Conservation (phyloP, 2,329 filamentous ascomycete species). For the Colletotrichum liriopes region DNA sequence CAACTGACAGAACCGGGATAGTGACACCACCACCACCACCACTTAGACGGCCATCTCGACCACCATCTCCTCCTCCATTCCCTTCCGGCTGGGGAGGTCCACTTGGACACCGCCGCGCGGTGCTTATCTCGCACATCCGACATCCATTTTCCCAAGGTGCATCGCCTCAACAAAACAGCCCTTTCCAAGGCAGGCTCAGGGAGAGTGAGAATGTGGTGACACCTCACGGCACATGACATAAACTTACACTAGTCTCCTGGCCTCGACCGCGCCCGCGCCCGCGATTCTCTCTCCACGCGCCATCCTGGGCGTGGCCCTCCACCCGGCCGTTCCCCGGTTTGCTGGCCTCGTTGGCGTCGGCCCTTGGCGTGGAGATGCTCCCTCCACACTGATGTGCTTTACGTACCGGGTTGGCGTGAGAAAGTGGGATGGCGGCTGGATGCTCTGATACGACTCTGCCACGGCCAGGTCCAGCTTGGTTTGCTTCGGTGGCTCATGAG, state of each 20-base stretch:
- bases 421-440: slow-evolving; percentile 4
- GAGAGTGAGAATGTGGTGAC: slow-evolving; percentile 36
- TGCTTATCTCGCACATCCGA: slow-evolving; percentile 36
- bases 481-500: slow-evolving; percentile 12
- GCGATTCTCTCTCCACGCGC: slow-evolving; percentile 36
- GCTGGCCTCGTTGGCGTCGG: slow-evolving; percentile 31
- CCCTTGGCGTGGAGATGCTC: slow-evolving; percentile 37
- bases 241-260: slow-evolving; percentile 30
- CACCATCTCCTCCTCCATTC: slow-evolving; percentile 3
- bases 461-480: background rate
- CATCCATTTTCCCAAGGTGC: slow-evolving; percentile 5
- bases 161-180: slow-evolving; percentile 36
- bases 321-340: slow-evolving; percentile 38
- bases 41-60: slow-evolving; percentile 6
- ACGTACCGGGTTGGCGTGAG: slow-evolving; percentile 15
- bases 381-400: slow-evolving; percentile 17
- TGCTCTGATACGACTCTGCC: slow-evolving; percentile 16
- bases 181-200: slow-evolving; percentile 18
- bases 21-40: background rate
- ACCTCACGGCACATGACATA: slow-evolving; percentile 39
- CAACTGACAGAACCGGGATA: slow-evolving; percentile 20
- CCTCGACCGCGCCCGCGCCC: slow-evolving; percentile 23
- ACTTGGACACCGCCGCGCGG: slow-evolving; percentile 30
- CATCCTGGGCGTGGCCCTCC: slow-evolving; percentile 34
- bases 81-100: slow-evolving; percentile 23